Base-by-base conservation (phyloP, 768 basidiomycete species). In the Hericium alpestre region DNA sequence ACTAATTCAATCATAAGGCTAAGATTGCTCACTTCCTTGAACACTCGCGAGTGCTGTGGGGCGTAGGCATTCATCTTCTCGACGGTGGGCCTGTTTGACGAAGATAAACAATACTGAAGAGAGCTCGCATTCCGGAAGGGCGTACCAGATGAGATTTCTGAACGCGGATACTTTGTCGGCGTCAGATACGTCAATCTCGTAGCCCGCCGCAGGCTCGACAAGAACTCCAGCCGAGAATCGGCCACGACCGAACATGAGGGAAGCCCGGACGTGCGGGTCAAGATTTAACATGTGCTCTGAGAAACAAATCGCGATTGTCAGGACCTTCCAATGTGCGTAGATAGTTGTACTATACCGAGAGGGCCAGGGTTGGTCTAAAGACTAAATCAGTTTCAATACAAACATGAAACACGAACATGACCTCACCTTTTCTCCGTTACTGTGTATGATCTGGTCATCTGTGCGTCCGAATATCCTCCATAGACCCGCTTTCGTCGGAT, bases 391-490 rank as follows among this genome's bases (percentile, higher is more conserved):
- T 32, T 32, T 32, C 6, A 32, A 46, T 46, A 8, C 16, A 16
- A 9, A 22, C 8, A 15, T 7, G n/a, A 12, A 46, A 15, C 22
- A n/a, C 22, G 1, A 46, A 12, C 6, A 12, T 9, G n/a, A n/a
- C 12, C 43, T 46, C n/a, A 46, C 43, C 43, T 46, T 46, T 12
- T 46, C 43, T 46, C 43, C 43, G 16, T 16, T 71, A 22, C 61
- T 63, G 38, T 68, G 51, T 64, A 68, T 66, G 25, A 69, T 65
- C 57, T 69, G 68, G 54, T 69, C 68, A 46, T 69, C 68, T 25
- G 59, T 63, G 43, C 65, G 56, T 4, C 64, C 64, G 23, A 55
- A 60, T 4, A 65, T 58, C 56, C 60, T 65, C 64, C 64, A 81
- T 13, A 70, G 41, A 1, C 72, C 67, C 4, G 71, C 8, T 46